A percentile compares a stretch with the other conserved stretches of the same genome.
Conservation (phyloP, 805 yeast species). For the Sungouiozyma ichnusensis region DNA sequence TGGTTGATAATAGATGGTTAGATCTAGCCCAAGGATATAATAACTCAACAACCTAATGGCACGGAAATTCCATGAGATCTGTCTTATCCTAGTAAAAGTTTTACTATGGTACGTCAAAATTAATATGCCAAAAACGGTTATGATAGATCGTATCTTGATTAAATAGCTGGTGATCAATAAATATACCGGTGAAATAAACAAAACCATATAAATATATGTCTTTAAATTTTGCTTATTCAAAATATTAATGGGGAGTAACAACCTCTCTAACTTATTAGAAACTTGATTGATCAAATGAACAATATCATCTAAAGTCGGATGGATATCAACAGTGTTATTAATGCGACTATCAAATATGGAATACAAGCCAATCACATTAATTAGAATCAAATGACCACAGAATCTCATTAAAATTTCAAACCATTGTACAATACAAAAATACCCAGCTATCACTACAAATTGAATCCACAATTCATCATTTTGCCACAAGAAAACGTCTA, state of each 20-base stretch:
- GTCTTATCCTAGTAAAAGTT: conserved; percentile 69
- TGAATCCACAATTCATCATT: conserved; percentile 47
- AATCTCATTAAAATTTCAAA: conserved; percentile 71
- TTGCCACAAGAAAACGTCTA: conserved; percentile 84
- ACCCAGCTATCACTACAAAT: conserved; percentile 31
- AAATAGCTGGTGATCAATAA: conserved; percentile 56
- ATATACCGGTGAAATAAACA: conserved; percentile 77
- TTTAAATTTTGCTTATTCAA: conserved; percentile 70
- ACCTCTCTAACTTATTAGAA: conserved; percentile 62
- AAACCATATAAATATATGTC: conserved; percentile 71
- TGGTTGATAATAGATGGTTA: conserved; percentile 25
- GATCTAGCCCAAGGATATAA: conserved; percentile 79
- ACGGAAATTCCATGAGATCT: conserved; percentile 70
- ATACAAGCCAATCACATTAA: conserved; percentile 48
- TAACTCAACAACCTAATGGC: conserved; percentile 59
- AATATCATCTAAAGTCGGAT: conserved; percentile 82
- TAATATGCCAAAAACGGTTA: conserved; percentile 47
- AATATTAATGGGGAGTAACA: conserved; percentile 67
- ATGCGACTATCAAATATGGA: conserved; percentile 48
- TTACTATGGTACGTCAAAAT: conserved; percentile 74
- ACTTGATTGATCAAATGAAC: conserved; percentile 68
- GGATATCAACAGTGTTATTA: conserved; percentile 46
- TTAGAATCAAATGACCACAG: conserved; percentile 70
- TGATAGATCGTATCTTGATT: conserved; percentile 55
- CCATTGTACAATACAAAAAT: conserved; percentile 54